Evolutionary conservation across 805 yeast species (phyloP).

Genomic region (Candida michaelii): DNA sequence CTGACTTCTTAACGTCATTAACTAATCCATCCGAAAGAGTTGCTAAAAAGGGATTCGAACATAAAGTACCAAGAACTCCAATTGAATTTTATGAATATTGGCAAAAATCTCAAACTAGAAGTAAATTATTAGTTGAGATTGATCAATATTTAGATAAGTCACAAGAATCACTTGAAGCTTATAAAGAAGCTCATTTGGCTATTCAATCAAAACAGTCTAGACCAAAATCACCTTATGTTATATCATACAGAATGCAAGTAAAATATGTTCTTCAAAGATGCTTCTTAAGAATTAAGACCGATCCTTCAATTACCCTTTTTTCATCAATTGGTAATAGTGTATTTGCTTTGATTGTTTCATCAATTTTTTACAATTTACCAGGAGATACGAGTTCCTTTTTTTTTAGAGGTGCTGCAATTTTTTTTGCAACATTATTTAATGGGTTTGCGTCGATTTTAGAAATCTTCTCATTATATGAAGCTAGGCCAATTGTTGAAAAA

Average conservation of each 20-base stretch:
- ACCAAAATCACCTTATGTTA: slow-evolving; percentile 35
- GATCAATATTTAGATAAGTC: slow-evolving; percentile 36
- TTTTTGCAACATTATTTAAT: slow-evolving; percentile 60
- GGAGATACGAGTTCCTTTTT: slow-evolving; percentile 54
- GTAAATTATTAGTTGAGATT: slow-evolving; percentile 39
- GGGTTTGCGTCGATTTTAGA: slow-evolving; percentile 63
- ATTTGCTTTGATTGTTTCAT: slow-evolving; percentile 61
- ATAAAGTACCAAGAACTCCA: slow-evolving; percentile 56
- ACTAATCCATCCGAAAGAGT: slow-evolving; percentile 66
- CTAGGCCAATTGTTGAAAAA: slow-evolving; percentile 66
- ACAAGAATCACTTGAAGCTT: slow-evolving; percentile 17
- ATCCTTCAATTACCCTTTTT: slow-evolving; percentile 53
- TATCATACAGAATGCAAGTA: slow-evolving; percentile 50
- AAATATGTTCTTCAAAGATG: slow-evolving; percentile 55
- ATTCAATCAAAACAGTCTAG: slow-evolving; percentile 42
- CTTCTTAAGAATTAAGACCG: slow-evolving; percentile 54
- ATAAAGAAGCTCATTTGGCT: slow-evolving; percentile 27
- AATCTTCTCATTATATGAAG: slow-evolving; percentile 56
- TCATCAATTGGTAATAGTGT: slow-evolving; percentile 51
- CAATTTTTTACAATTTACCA: slow-evolving; percentile 55
- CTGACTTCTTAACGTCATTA: slow-evolving; percentile 65
- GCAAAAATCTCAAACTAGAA: slow-evolving; percentile 55
- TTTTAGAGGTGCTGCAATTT: slow-evolving; percentile 62
- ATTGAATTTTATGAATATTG: slow-evolving; percentile 58
- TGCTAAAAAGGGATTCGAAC: slow-evolving; percentile 48